Conservation (phyloP, 306 rosid species). For the Glycyrrhiza uralensis region DNA sequence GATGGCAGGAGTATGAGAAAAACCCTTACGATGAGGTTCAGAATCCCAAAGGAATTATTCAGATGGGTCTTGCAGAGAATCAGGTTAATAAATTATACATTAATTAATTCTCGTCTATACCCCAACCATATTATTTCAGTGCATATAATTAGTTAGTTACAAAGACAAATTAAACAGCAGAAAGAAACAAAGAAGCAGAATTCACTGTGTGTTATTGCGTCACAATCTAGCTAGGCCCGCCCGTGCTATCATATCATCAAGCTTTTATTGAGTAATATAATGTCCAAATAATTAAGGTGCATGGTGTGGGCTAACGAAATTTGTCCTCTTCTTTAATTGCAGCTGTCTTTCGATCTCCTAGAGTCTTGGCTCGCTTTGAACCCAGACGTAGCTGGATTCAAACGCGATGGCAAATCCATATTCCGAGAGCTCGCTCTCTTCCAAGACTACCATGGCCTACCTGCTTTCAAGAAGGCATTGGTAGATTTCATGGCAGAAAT, state of each 20-base stretch:
- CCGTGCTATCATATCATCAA: slow-evolving; percentile 6
- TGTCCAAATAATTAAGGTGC: slow-evolving; percentile 20
- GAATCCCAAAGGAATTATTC: slow-evolving; percentile 90
- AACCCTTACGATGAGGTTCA: slow-evolving; percentile 57
- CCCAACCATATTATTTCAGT: not conserved
- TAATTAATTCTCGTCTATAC: not conserved
- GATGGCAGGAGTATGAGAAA: slow-evolving; percentile 91
- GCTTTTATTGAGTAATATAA: not conserved
- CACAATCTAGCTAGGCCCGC: slow-evolving; percentile 17
- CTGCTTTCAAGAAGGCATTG: slow-evolving; percentile 77
- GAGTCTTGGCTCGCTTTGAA: slow-evolving; percentile 79
- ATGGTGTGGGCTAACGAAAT: slow-evolving; percentile 24
- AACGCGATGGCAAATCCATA: slow-evolving; percentile 71
- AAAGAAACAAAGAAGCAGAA: slow-evolving; percentile 9
- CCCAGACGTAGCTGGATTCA: slow-evolving; percentile 72
- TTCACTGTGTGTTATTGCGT: not conserved
- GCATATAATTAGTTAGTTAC: not conserved
- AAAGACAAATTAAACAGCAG: not conserved
- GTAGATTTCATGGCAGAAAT: slow-evolving; percentile 79
- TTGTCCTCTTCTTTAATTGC: slow-evolving; percentile 23
- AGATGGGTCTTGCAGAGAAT: slow-evolving; percentile 98
- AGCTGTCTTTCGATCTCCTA: slow-evolving; percentile 82
- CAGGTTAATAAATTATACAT: slow-evolving; percentile 57
- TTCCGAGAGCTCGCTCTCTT: slow-evolving; percentile 91
- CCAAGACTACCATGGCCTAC: slow-evolving; percentile 93